Percentiles rank a stretch among this genome's conserved stretches.
Conservation (phyloP, 306 rosid genomes). For the Fragaria ananassa region DNA sequence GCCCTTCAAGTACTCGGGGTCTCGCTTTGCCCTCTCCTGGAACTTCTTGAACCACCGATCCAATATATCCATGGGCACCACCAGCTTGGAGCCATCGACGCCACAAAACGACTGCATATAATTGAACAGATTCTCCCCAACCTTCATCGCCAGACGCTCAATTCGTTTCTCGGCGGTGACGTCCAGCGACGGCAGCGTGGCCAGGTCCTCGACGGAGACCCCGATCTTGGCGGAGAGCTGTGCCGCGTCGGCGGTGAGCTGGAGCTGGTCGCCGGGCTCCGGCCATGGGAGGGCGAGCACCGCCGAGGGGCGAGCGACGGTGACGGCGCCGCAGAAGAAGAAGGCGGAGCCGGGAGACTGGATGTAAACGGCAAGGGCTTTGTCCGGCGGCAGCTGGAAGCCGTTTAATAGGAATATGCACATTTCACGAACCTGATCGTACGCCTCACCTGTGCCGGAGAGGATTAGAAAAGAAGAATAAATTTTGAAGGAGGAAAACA, state of each 20-base stretch:
- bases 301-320: constrained; percentile 74
- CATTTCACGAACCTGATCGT: constrained; percentile 68
- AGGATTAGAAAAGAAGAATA: not conserved
- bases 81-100: constrained; percentile 72
- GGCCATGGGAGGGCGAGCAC: constrained; percentile 76
- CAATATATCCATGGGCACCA: constrained; percentile 92
- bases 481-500: too few species aligned
- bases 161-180: constrained; percentile 64
- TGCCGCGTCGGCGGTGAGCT: constrained; percentile 59
- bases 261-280: constrained; percentile 59
- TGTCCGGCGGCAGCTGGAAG: constrained; percentile 86
- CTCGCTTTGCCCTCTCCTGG: constrained; percentile 77
- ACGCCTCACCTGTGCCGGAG: constrained; percentile 55
- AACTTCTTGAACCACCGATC: constrained; percentile 93
- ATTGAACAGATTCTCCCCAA: constrained; percentile 82
- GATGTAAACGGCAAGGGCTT: constrained; percentile 81
- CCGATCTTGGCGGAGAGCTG: constrained; percentile 85
- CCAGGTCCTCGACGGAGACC: constrained; percentile 81
- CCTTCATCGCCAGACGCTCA: constrained; percentile 75
- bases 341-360: constrained; percentile 87
- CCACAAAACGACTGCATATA: constrained; percentile 95
- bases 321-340: constrained; percentile 74
- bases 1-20: constrained; percentile 78
- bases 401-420: constrained; percentile 77
- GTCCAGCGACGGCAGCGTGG: constrained; percentile 75